These are phyloP conservation scores for Diaporthe vexans DNA, from an alignment of 2,329 filamentous ascomycete species.

Conservation along the genomic window DNA sequence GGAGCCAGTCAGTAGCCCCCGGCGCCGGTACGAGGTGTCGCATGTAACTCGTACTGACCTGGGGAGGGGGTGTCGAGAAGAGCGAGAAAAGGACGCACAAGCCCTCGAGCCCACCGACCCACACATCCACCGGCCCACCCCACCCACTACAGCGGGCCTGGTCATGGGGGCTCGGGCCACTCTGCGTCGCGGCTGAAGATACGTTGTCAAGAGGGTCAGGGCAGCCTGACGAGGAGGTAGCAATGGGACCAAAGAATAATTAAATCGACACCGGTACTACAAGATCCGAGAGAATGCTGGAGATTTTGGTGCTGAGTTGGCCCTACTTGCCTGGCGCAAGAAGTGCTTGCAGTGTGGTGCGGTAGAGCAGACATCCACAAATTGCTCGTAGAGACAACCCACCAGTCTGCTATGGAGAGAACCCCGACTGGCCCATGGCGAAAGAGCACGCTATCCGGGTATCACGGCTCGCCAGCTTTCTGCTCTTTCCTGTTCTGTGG, in stretches of 20 bases:
- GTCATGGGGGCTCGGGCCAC: conserved; percentile 28
- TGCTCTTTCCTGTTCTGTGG: not conserved
- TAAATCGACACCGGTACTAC: conserved; percentile 25
- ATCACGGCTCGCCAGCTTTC: not conserved
- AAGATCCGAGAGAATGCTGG: conserved; percentile 12
- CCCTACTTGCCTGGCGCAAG: not conserved
- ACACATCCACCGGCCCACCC: conserved; percentile 15
- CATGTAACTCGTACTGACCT: conserved; percentile 17
- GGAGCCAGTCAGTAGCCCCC: conserved; percentile 37
- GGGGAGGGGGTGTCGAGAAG: conserved; percentile 32
- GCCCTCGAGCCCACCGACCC: conserved; percentile 19
- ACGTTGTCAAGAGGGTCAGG: conserved; percentile 7
- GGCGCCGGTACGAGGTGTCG: conserved; percentile 25
- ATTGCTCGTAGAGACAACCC: conserved; percentile 16
- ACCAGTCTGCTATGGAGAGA: conserved; percentile 34
- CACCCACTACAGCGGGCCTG: conserved; percentile 7
- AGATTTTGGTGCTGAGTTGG: not conserved
- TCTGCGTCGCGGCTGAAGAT: conserved; percentile 23
- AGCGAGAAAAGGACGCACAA: conserved; percentile 39
- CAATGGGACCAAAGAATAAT: conserved; percentile 25
- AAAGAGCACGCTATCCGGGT: conserved; percentile 33
- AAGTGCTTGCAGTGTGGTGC: not conserved
- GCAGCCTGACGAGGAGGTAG: conserved; percentile 6
- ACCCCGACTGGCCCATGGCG: conserved; percentile 19
- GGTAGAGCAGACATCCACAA: not conserved